Conservation (phyloP, 1,284 basidiomycete species). For the Boletus semigastroideus region DNA sequence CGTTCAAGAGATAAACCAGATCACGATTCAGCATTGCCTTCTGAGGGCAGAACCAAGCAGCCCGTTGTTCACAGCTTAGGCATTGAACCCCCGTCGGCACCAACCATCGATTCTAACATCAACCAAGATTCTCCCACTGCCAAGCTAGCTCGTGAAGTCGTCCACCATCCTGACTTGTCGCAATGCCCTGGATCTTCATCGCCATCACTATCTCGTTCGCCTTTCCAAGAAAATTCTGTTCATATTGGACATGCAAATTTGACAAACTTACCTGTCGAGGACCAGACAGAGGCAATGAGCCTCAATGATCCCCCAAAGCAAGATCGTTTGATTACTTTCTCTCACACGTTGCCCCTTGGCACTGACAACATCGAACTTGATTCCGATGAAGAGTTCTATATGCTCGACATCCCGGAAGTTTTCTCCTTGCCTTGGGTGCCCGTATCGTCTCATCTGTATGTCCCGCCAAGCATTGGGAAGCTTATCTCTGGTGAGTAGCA, state of each 20-base stretch:
- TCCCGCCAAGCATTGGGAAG: slow-evolving; percentile 36
- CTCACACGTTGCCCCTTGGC: background rate
- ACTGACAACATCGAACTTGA: slow-evolving; percentile 1
- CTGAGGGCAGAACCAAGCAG: slow-evolving; percentile 1
- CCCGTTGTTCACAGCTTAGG: background rate
- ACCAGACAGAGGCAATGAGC: background rate
- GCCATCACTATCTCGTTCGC: background rate
- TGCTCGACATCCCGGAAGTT: slow-evolving; percentile 38
- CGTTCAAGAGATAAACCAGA: background rate
- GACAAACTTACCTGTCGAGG: background rate
- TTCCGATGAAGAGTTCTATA: slow-evolving; percentile 28
- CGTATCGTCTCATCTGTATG: slow-evolving; percentile 30
- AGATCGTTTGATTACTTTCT: background rate
- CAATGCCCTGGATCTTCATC: background rate
- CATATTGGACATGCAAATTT: background rate
- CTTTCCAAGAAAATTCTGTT: background rate
- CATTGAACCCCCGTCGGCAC: background rate
- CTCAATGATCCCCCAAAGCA: background rate
- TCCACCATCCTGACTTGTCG: background rate
- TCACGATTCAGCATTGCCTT: background rate
- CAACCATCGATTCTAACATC: background rate
- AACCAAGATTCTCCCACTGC: background rate
- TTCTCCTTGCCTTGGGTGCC: slow-evolving; percentile 35
- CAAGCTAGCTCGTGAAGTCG: too few species aligned
- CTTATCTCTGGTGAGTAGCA: slow-evolving; percentile 35